phyloP scores from a whole-genome alignment of 352 stramenopile species.

The Pythium oligandrum region DNA sequence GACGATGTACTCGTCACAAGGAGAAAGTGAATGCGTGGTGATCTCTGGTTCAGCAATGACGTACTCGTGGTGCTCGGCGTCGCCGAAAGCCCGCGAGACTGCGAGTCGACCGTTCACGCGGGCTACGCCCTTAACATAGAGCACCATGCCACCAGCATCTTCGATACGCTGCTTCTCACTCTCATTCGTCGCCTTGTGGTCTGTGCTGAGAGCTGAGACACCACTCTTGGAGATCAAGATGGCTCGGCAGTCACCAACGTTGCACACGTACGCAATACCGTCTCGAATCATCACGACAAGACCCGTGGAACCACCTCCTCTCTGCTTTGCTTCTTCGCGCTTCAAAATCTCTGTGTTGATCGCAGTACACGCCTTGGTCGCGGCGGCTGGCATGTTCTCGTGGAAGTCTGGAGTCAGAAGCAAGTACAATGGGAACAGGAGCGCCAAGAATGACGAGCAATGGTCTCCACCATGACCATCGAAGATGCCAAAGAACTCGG shows the following conservation, averaged over 20 bases:
- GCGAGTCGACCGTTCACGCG: constrained; percentile 68
- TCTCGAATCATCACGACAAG: constrained; percentile 55
- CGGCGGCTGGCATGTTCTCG: constrained; percentile 32
- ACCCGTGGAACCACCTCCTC: constrained; percentile 56
- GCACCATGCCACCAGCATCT: constrained; percentile 57
- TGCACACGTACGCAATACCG: constrained; percentile 47
- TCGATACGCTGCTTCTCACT: constrained; percentile 67
- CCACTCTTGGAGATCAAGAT: constrained; percentile 44
- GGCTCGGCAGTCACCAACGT: constrained; percentile 75
- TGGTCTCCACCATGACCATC: constrained; percentile 64
- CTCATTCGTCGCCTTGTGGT: constrained; percentile 72
- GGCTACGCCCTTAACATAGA: constrained; percentile 69
- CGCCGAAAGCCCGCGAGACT: constrained; percentile 65
- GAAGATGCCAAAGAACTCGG: constrained; percentile 71
- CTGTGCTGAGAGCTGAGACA: constrained; percentile 49
- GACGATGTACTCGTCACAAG: constrained; percentile 70
- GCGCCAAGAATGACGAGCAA: constrained; percentile 54
- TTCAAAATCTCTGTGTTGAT: constrained; percentile 73
- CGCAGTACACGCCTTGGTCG: constrained; percentile 35
- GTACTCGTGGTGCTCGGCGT: constrained; percentile 51
- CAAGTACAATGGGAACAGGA: constrained; percentile 69
- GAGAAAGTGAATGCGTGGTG: constrained; percentile 36
- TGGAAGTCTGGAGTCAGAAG: constrained; percentile 45
- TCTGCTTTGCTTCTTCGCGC: constrained; percentile 37
- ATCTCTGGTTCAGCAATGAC: constrained; percentile 66